Conservation (phyloP, 2,329 filamentous ascomycete species). For the Aspergillus felis region DNA sequence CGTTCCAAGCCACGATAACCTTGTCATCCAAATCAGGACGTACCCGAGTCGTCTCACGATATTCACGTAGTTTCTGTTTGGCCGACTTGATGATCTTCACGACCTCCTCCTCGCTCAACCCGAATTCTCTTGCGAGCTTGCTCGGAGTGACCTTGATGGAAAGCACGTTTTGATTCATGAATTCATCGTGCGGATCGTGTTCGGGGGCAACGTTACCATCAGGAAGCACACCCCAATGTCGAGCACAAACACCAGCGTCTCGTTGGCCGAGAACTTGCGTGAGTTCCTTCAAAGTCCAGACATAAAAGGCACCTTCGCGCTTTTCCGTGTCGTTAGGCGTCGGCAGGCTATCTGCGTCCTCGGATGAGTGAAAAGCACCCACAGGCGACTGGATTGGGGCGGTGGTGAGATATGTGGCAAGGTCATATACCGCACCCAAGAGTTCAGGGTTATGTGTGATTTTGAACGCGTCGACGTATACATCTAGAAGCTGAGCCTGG, state of each 20-base stretch:
- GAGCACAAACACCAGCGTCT: slow-evolving; percentile 69
- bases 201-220: slow-evolving; percentile 81
- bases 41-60: slow-evolving; percentile 70
- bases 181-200: slow-evolving; percentile 87
- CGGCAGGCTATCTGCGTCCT: slow-evolving; percentile 82
- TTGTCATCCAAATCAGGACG: slow-evolving; percentile 82
- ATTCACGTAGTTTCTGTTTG: slow-evolving; percentile 63
- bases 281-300: slow-evolving; percentile 89
- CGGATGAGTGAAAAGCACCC: slow-evolving; percentile 81
- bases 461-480: slow-evolving; percentile 84
- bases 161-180: slow-evolving; percentile 89
- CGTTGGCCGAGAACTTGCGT: slow-evolving; percentile 67
- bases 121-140: slow-evolving; percentile 71
- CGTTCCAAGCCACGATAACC: slow-evolving; percentile 82
- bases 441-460: slow-evolving; percentile 66
- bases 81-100: slow-evolving; percentile 63
- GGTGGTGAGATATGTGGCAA: slow-evolving; percentile 80
- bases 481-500: slow-evolving; percentile 76
- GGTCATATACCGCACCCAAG: slow-evolving; percentile 71
- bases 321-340: slow-evolving; percentile 72
- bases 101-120: slow-evolving; percentile 66
- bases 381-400: slow-evolving; percentile 61
- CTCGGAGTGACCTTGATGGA: slow-evolving; percentile 64
- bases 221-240: slow-evolving; percentile 77
- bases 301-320: slow-evolving; percentile 87